phyloP scores from a whole-genome alignment of 805 yeast species.

The Zygosaccharomyces gambellarensis region DNA sequence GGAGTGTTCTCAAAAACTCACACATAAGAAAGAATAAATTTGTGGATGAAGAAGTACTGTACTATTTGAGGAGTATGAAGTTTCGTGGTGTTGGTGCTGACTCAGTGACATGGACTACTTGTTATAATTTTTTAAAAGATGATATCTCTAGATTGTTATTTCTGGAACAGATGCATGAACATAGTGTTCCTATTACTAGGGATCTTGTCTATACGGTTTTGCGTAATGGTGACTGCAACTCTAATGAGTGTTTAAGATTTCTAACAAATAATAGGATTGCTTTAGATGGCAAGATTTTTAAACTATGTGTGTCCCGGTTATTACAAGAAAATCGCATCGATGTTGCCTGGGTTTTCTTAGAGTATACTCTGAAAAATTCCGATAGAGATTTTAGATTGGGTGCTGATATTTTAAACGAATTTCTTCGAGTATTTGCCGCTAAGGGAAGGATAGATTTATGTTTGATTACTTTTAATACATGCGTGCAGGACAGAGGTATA shows the following conservation, averaged over 20 bases:
- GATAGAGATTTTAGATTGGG: constrained; percentile 12
- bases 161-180: constrained; percentile 31
- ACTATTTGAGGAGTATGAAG: constrained; percentile 34
- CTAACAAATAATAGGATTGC: constrained; percentile 25
- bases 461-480: constrained; percentile 33
- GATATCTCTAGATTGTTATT: constrained; percentile 32
- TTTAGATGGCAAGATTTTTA: constrained; percentile 23
- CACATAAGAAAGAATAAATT: constrained; percentile 27
- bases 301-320: constrained; percentile 26
- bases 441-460: constrained; percentile 37
- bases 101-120: constrained; percentile 37
- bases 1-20: constrained; percentile 28
- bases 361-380: constrained; percentile 14
- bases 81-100: constrained; percentile 30
- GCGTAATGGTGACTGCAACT: constrained; percentile 16
- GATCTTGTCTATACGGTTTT: constrained; percentile 28
- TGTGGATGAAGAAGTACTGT: constrained; percentile 28
- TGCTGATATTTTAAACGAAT: constrained; percentile 27
- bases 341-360: constrained; percentile 31
- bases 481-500: constrained; percentile 24
- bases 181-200: constrained; percentile 32
- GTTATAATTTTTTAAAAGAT: constrained; percentile 34
- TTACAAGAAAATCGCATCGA: constrained; percentile 28
- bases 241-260: constrained; percentile 23
- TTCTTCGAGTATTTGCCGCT: constrained; percentile 31